Evolutionary conservation across 371 early-diverging fungal genomes (phyloP).

Genomic region (Mortierella sp.): DNA sequence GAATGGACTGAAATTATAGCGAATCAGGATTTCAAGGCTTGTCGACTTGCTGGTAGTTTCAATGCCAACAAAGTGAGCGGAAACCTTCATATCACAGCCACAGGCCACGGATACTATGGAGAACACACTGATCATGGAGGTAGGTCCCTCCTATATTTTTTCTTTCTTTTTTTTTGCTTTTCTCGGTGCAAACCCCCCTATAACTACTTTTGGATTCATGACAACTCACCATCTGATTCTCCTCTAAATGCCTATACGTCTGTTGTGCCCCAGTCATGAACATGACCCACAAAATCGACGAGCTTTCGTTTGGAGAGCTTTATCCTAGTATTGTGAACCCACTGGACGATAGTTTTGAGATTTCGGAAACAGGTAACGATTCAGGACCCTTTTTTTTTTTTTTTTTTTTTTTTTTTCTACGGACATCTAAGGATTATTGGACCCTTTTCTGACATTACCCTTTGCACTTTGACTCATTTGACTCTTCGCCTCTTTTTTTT

Average conservation of each 20-base stretch:
- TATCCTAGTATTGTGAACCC: conserved; percentile 91
- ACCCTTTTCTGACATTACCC: no score
- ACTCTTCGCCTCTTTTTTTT: no score
- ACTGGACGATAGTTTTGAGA: conserved; percentile 81
- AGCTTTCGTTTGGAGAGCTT: conserved; percentile 86
- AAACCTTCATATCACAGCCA: conserved; percentile 90
- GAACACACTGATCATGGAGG: conserved; percentile 74
- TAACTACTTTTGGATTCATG: no score
- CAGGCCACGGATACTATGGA: conserved; percentile 90
- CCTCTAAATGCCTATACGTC: no score
- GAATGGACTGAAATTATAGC: conserved; percentile 7
- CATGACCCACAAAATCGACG: conserved; percentile 93
- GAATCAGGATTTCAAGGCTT: conserved; percentile 60
- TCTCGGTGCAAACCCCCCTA: no score
- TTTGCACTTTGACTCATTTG: no score
- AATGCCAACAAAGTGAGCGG: conserved; percentile 80
- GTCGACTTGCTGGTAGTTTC: conserved; percentile 81
- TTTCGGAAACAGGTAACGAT: conserved; percentile 65
- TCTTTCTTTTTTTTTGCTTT: neutral
- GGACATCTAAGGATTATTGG: no score
- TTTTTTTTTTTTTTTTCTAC: conserved; percentile 9
- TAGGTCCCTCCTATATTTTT: conserved; percentile 29
- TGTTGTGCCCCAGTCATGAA: no score
- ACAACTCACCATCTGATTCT: no score
- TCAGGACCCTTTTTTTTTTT: neutral